Evolutionary conservation across 2,329 filamentous ascomycete species (phyloP), one percentile per base, ranked within the genome.

Genomic region (Scopulariopsis brevicaulis): DNA sequence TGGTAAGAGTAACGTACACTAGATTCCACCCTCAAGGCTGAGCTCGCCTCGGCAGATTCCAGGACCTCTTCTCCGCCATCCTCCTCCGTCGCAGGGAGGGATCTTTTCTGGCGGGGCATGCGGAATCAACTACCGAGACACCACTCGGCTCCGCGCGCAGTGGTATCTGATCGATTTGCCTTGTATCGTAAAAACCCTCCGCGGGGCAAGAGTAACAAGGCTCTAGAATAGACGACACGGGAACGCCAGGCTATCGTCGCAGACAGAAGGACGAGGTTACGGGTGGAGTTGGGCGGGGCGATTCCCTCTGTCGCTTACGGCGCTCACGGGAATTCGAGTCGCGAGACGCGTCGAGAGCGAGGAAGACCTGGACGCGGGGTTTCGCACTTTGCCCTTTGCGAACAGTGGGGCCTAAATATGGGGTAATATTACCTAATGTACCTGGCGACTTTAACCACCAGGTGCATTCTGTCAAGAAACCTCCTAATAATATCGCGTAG

Each of bases 31-130:
- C 70, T 69, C 28, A 76, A 63, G 25, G 67, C 71, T 1, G 77
- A 76, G 60, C 70, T 74, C 14, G 74, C 73, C 52, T 71, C 66
- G n/a, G 66, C 67, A n/a, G 70, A 64, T 18, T 74, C 67, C 2
- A 68, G 64, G 32, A 69, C 61, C 18, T 70, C 69, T 22, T 71
- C 67, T 8, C 66, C 67, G n/a, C 69, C 69, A 20, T 69, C 67
- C 55, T 68, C 65, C 18, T 72, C 69, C 46, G 68, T 65, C 7
- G 63, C 67, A 55, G 64, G 70, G 51, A 74, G 71, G 24, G 71
- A 69, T 62, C 78, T 75, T 66, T 82, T 81, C 25, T 64, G 57
- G 5, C 65, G 64, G 53, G 66, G 61, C 69, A 72, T 71, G 53
- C 46, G 43, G 37, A 32, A 43, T 0, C n/a, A 18, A 20, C n/a